Conservation (phyloP, 257 asterid genomes). For the Paraleonurus japonicus region DNA sequence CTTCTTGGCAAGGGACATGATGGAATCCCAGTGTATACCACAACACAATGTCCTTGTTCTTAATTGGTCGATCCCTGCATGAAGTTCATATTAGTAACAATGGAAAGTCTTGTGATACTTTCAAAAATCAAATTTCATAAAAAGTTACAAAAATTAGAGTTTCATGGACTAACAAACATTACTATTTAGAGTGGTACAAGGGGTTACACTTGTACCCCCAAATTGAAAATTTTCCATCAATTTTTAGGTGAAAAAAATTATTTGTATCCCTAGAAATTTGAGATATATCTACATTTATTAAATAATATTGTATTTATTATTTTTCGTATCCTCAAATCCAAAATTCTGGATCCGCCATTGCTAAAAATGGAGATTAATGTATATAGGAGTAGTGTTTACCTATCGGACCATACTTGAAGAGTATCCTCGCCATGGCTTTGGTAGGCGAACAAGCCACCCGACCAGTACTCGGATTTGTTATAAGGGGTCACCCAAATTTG, state of each 20-base stretch:
- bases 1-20: conserved; percentile 98
- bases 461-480: conserved; percentile 74
- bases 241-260: too few species aligned
- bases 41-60: conserved; percentile 82
- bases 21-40: conserved; percentile 98
- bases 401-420: conserved; percentile 85
- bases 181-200: too few species aligned
- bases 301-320: too few species aligned
- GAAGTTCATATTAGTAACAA: neutral
- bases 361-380: neutral
- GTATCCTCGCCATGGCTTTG: conserved; percentile 97
- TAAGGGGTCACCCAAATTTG: conserved; percentile 96
- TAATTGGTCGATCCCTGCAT: conserved; percentile 72
- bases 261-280: too few species aligned
- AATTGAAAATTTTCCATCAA: too few species aligned
- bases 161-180: too few species aligned
- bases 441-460: conserved; percentile 84
- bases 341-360: too few species aligned
- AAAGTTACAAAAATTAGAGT: neutral
- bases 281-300: too few species aligned
- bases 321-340: too few species aligned
- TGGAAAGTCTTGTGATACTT: too few species aligned
- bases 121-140: too few species aligned
- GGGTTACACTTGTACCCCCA: too few species aligned
- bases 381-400: conserved; percentile 37